Evolutionary conservation across 306 rosid species (phyloP), one percentile per base, ranked within the genome.

Genomic region (Castanospermum australe): DNA sequence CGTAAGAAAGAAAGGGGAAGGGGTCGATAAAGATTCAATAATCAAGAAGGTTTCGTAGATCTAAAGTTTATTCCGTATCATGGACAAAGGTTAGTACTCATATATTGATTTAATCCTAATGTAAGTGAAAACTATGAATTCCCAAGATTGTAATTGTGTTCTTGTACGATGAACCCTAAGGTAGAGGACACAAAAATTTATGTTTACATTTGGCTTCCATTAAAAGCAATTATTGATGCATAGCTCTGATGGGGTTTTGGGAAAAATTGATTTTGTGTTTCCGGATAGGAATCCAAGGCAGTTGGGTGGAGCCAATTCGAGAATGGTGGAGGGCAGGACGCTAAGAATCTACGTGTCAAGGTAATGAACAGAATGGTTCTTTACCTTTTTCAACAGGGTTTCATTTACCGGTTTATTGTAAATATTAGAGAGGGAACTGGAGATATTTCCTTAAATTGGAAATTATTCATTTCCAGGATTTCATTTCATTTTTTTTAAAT

Each of bases 311-410:
- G 83, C 83, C 10, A 89, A 70, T 89, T 63, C 77, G 30, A 88
- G 79, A 87, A 88, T 75, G 84, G 82, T 74, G 96, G 92, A 57
- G 94, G 84, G 17, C 81, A 82, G 0, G 99, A 96, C 67, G 90
- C 98, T 21, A 96, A 93, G 83, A 96, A 96, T 83, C 84, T 93
- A 15, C 97, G 96, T 14, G 94, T 96, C 10, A 96, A 96, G 98
- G 99, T 93, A 85, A 36, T 82, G n/a, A n/a, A 28, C 15, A 62
- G 9, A 13, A 8, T 6, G 21, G 38, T n/a, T 41, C 2, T 33
- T 41, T 24, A 4, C 8, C 2, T 9, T 65, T 15, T 32, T 4
- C 45, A 14, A 17, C 56, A 57, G 17, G 68, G 15, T 55, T 55
- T 54, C 57, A 21, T 33, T 48, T 41, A 10, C 32, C 2, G 4